Conservation (phyloP, 768 basidiomycete genomes). For the Trametes meyenii region DNA sequence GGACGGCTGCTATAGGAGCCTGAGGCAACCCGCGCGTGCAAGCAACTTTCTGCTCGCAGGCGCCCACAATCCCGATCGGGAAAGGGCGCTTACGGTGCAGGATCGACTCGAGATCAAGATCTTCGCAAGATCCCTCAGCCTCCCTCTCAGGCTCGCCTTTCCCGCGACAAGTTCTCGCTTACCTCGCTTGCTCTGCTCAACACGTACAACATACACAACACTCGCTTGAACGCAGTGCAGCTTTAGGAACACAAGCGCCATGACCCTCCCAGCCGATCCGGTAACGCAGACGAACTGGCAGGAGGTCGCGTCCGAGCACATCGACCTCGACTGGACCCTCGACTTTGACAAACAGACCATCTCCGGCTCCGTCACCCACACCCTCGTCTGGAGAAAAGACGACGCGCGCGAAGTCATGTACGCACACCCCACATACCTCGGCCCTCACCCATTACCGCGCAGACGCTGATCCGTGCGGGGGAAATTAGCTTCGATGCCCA, state of each 20-base stretch:
- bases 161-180: neutral
- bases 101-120: conserved; percentile 27
- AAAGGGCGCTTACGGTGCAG: neutral
- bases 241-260: neutral
- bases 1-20: too few relatives aligned
- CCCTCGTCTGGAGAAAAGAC: conserved; percentile 55
- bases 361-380: conserved; percentile 66
- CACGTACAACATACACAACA: neutral
- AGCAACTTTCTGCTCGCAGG: conserved; percentile 10
- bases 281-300: conserved; percentile 83
- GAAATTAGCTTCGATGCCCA: conserved; percentile 69
- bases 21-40: too few relatives aligned
- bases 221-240: too few relatives aligned
- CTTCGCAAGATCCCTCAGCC: neutral
- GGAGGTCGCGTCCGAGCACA: conserved; percentile 63
- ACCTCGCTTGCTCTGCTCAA: neutral
- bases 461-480: neutral
- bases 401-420: conserved; percentile 64
- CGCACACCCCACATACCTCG: conserved; percentile 25
- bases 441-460: too few relatives aligned
- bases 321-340: conserved; percentile 77
- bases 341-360: conserved; percentile 69
- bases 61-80: conserved; percentile 4
- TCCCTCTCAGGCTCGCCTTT: neutral
- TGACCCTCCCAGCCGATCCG: conserved; percentile 47